Conservation (phyloP, 768 basidiomycete species). For the Pisolithus tinctorius region DNA sequence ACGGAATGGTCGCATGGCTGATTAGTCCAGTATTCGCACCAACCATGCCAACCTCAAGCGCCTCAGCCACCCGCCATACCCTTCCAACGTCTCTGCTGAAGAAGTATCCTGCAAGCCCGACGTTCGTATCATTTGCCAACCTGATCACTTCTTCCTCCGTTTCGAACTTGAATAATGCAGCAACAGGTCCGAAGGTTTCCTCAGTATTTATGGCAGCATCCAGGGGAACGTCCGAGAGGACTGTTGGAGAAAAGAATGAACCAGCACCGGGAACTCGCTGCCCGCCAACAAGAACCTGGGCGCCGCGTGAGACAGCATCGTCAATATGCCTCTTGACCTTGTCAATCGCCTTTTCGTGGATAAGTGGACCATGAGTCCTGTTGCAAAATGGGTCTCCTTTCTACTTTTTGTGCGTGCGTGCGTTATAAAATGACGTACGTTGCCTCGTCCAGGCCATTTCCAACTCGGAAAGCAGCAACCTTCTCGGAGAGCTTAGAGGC, state of each 20-base stretch:
- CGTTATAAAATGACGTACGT: constrained; percentile 42
- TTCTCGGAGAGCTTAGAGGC: constrained; percentile 79
- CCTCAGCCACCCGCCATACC: constrained; percentile 93
- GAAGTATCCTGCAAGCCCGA: constrained; percentile 94
- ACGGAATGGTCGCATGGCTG: constrained; percentile 75
- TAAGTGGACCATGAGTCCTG: constrained; percentile 93
- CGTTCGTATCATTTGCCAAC: constrained; percentile 75
- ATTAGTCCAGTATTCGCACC: constrained; percentile 77
- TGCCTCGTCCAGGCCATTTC: constrained; percentile 75
- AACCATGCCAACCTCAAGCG: constrained; percentile 90
- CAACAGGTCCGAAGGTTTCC: constrained; percentile 95
- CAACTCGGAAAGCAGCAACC: constrained; percentile 80
- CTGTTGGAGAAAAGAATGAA: constrained; percentile 80
- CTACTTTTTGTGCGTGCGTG: background rate
- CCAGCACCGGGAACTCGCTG: constrained; percentile 50
- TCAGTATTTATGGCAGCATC: constrained; percentile 64
- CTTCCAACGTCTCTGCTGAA: constrained; percentile 81
- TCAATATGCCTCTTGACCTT: constrained; percentile 85
- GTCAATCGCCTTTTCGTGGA: constrained; percentile 76
- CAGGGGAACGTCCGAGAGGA: constrained; percentile 76
- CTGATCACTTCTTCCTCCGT: constrained; percentile 90
- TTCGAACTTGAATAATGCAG: constrained; percentile 82
- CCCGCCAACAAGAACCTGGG: constrained; percentile 87
- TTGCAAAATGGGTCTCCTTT: background rate
- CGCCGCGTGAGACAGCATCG: constrained; percentile 81